These are phyloP conservation scores for Rutstroemia sp. DNA, from an alignment of 2,329 filamentous ascomycete species.

Conservation along the genomic window DNA sequence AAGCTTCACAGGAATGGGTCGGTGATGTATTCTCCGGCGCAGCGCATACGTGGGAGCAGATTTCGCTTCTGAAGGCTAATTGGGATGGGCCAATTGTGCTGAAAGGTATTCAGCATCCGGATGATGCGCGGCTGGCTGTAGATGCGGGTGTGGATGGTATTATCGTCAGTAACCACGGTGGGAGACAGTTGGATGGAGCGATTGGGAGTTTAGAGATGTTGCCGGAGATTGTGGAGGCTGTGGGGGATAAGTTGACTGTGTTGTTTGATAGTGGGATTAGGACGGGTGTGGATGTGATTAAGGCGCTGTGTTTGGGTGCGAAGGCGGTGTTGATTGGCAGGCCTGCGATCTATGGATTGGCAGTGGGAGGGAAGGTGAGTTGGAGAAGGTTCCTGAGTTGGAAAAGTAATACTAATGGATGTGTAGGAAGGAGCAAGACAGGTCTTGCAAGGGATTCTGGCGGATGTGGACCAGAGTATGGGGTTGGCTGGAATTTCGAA, in stretches of 20 bases:
- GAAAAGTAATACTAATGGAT: background rate
- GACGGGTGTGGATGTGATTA: conserved; percentile 49
- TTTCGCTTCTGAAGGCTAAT: conserved; percentile 48
- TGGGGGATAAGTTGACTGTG: conserved; percentile 50
- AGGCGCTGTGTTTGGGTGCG: conserved; percentile 47
- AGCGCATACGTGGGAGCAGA: conserved; percentile 53
- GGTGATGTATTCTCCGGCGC: conserved; percentile 43
- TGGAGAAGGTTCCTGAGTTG: no score
- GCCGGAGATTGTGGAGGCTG: conserved; percentile 53
- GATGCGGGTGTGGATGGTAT: conserved; percentile 41
- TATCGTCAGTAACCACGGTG: conserved; percentile 51
- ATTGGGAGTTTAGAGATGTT: conserved; percentile 48
- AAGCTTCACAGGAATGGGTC: conserved; percentile 47
- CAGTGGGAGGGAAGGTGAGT: conserved; percentile 38
- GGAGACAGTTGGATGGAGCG: conserved; percentile 48
- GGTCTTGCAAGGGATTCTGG: conserved; percentile 42
- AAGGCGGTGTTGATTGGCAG: conserved; percentile 50
- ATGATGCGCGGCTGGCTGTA: conserved; percentile 41
- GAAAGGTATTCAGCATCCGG: conserved; percentile 47
- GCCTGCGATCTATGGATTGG: conserved; percentile 51
- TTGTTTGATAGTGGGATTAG: conserved; percentile 54
- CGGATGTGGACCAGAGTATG: conserved; percentile 49
- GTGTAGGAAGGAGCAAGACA: conserved; percentile 41
- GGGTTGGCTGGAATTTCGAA: conserved; percentile 41
- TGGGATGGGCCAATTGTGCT: conserved; percentile 59